phyloP scores from a whole-genome alignment of 164 flowering plant species.

The Magnolia kwangsiensis region DNA sequence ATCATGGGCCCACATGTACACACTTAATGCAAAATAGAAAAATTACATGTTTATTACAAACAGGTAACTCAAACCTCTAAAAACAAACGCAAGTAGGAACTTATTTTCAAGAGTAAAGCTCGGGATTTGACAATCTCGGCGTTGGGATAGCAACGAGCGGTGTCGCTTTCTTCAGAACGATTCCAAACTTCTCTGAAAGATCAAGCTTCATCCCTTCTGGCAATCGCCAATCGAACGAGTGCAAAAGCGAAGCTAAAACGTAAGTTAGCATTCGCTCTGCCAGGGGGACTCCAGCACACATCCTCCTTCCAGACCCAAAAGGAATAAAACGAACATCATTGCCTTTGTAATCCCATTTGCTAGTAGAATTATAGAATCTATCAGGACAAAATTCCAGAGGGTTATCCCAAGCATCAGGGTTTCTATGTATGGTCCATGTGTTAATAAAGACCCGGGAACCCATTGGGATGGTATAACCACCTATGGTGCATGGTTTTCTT shows the following conservation, averaged over 20 bases:
- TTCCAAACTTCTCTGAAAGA: conserved; percentile 1
- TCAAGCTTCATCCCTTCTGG: background rate
- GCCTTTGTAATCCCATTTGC: conserved; percentile 6
- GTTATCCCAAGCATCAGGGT: background rate
- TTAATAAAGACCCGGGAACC: conserved; percentile 1
- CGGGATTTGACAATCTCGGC: background rate
- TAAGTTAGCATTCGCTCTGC: background rate
- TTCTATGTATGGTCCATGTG: conserved; percentile 4
- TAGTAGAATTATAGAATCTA: background rate
- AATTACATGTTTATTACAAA: too few relatives aligned
- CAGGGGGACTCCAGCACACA: conserved; percentile 2
- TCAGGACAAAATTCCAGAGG: background rate
- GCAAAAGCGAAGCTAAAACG: background rate
- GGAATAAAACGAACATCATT: conserved; percentile 1
- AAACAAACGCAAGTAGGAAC: too few relatives aligned
- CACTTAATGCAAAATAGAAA: too few relatives aligned
- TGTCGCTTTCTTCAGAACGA: background rate
- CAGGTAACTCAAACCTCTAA: too few relatives aligned
- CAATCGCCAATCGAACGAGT: conserved; percentile 4
- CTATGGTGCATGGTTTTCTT: background rate
- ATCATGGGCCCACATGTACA: too few relatives aligned
- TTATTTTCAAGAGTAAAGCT: background rate
- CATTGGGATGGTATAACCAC: conserved; percentile 1
- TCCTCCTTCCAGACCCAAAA: conserved; percentile 7
- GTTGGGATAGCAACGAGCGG: conserved; percentile 1